Evolutionary conservation across 2,329 filamentous ascomycete genomes (phyloP), one percentile per base, ranked within the genome.

Genomic region (Diaporthe helianthi): DNA sequence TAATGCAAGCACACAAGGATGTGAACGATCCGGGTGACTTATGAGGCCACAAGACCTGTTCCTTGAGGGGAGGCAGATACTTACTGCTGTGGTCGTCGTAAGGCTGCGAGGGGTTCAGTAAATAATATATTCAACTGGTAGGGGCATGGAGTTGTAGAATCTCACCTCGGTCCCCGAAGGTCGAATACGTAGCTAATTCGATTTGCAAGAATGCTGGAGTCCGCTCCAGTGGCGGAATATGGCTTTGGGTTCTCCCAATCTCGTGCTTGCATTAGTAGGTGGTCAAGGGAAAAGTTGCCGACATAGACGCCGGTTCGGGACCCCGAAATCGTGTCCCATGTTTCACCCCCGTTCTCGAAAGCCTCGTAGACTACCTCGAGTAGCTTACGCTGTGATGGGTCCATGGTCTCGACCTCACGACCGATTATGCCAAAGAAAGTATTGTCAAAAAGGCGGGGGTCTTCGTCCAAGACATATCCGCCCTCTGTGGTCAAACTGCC

Each of bases 371-470:
- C 86, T 10, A 86, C 88, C 44, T 89, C 85, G 2, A 91, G 80
- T 2, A 87, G 85, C n/a, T 91, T 78, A 71, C 90, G 84, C 74
- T 90, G 88, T 80, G 89, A 89, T 0, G 90, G 90, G 76, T 92
- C 90, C 12, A 87, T 89, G 72, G 90, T 87, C 22, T 85, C 84
- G 47, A 89, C 89, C 77, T 91, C 89, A n/a, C n/a, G n/a, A n/a
- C n/a, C n/a, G n/a, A n/a, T n/a, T n/a, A n/a, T n/a, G n/a, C n/a
- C n/a, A n/a, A n/a, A n/a, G n/a, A n/a, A n/a, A n/a, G n/a, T n/a
- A n/a, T n/a, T n/a, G n/a, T n/a, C n/a, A n/a, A n/a, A n/a, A n/a
- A n/a, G n/a, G n/a, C n/a, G n/a, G n/a, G n/a, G n/a, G n/a, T n/a
- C n/a, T n/a, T n/a, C n/a, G n/a, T n/a, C n/a, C n/a, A n/a, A n/a